Base-by-base conservation (phyloP, 1,284 basidiomycete genomes). In the Agaricales sp. region DNA sequence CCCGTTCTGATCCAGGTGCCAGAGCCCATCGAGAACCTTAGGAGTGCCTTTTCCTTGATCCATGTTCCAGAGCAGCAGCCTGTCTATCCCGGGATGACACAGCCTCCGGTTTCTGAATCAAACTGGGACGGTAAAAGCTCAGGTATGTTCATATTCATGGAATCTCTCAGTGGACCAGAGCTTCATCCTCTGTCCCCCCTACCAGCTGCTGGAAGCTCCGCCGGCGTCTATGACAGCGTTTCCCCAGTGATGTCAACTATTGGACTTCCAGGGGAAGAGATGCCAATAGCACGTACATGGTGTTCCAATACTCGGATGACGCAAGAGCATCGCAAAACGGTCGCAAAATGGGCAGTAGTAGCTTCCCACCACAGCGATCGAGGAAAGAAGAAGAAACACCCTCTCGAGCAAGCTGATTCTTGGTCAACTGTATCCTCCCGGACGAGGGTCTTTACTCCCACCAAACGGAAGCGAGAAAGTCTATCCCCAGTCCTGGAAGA, bases 31-130 rank as follows among this genome's bases (percentile, higher is more conserved):
- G 12, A 16, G 44, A 20, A 52, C 26, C 23, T 49, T 25, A 51
- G 51, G 53, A 50, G 45, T 52, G 47, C 51, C 48, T 48, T 50
- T 55, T 50, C 51, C 43, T 52, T 51, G 52, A 59, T 59, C 66
- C 70, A 77, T 73, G 68, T 75, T 43, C 66, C 69, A 48, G 73
- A 76, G 61, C 67, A 71, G 50, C 58, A 72, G 52, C 55, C 59
- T 53, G 58, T 60, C 53, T 54, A 54, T 54, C 52, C 55, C 54
- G 54, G 63, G 48, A 58, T 64, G 48, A 52, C 52, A 49, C 57
- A 53, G 46, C 59, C 64, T 53, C 61, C 60, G 46, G 59, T 61
- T 35, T 73, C 73, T n/a, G 72, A 72, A 53, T 75, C 73, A 16
- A 67, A 69, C 51, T 77, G 74, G 72, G 59, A 60, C 20, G 69